Base-by-base conservation (phyloP, 2,329 filamentous ascomycete species). In the Colletotrichum magnum region DNA sequence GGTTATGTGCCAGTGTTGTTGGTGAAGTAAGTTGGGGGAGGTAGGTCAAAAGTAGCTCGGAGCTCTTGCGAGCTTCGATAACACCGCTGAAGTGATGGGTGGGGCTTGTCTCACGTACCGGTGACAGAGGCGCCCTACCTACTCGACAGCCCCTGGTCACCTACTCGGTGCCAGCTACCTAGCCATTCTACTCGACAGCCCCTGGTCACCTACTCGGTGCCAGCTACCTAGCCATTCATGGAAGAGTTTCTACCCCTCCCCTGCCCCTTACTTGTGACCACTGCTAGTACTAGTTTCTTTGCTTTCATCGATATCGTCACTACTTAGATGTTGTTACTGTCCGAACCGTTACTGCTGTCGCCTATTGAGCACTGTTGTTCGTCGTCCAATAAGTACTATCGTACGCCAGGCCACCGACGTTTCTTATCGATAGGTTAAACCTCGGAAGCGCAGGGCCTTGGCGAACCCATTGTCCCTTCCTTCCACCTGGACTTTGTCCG, bases 21-120 rank as follows among this genome's bases (percentile, higher is more conserved):
- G 45, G 6, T 51, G 36, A 15, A 32, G 4, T 59, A 41, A 13
- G 18, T 15, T 36, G 7, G 32, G 32, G n/a, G 36, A 39, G 13
- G 26, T 36, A 67, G 51, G 67, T 69, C 45, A 61, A 69, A 69
- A 69, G 67, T 69, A 69, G 57, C 67, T 69, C 57, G 51, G 62
- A 69, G 56, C 67, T 67, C 43, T 28, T 28, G 36, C 26, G 45
- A 66, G 62, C 61, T 65, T 51, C 50, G 16, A 53, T 47, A 28
- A 32, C 16, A 18, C 24, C 18, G 47, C 43, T 9, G 5, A 9
- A 5, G 16, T 64, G 52, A 7, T 36, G 2, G 32, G 50, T 48
- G 43, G 66, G 66, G 52, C 48, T n/a, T 18, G 41, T 48, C 15
- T 50, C 51, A 63, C 39, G 51, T 28, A 63, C 51, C 26, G 18